phyloP scores from a whole-genome alignment of 192 early-diverging fungal species.

The Linnemannia elongata region DNA sequence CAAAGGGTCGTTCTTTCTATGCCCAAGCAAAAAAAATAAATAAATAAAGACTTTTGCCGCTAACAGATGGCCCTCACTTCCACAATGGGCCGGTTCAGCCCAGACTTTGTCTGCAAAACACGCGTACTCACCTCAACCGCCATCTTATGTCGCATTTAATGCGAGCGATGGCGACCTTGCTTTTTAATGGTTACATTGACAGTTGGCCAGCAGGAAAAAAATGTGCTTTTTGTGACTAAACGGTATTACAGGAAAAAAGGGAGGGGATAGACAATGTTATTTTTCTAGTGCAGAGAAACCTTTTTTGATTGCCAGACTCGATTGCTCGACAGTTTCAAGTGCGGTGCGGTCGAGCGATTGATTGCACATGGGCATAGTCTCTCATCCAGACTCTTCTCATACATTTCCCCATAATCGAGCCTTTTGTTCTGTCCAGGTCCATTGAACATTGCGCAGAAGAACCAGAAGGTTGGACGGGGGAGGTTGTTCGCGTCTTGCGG shows the following conservation, averaged over 20 bases:
- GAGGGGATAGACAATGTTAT: no score
- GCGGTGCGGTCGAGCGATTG: no score
- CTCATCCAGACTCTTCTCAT: no score
- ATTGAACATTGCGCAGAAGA: slow-evolving; percentile 4
- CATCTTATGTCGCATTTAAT: background rate
- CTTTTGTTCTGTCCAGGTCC: background rate
- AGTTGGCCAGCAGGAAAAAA: background rate
- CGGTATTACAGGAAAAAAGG: no score
- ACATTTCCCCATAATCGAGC: background rate
- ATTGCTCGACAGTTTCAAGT: no score
- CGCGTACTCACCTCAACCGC: background rate
- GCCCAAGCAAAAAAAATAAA: background rate
- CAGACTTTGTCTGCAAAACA: background rate
- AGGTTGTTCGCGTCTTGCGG: background rate
- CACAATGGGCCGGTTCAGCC: background rate
- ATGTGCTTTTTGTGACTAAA: no score
- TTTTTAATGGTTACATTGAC: background rate
- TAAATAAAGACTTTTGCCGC: background rate
- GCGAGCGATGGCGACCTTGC: background rate
- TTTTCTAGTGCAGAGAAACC: no score
- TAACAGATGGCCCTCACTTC: background rate
- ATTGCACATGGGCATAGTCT: no score
- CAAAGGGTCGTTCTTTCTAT: background rate
- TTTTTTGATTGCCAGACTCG: no score
- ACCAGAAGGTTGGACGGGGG: background rate